phyloP scores from a whole-genome alignment of 495 filamentous ascomycete species.

The Penicillium lagena region DNA sequence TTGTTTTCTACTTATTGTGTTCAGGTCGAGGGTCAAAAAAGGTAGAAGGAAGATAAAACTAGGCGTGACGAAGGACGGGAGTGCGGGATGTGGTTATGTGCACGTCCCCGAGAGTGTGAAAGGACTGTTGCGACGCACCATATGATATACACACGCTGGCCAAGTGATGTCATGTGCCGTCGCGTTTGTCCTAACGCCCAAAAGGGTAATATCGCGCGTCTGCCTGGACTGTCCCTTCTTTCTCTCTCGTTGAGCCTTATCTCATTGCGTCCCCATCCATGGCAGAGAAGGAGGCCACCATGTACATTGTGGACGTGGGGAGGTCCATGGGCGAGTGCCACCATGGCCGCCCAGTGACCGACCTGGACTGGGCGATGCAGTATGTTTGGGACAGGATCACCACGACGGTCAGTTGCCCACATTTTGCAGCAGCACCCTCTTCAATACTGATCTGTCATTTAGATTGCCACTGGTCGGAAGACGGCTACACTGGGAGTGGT shows the following conservation, averaged over 20 bases:
- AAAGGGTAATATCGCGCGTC: constrained; percentile 43
- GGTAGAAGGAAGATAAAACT: too few relatives aligned
- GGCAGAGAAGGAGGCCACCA: constrained; percentile 90
- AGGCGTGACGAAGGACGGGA: too few relatives aligned
- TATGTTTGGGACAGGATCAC: constrained; percentile 98
- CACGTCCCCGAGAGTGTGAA: background rate
- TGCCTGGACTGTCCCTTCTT: constrained; percentile 23
- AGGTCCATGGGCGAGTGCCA: constrained; percentile 71
- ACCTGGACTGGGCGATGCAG: constrained; percentile 83
- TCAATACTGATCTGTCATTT: background rate
- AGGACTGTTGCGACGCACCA: constrained; percentile 10
- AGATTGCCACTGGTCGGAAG: constrained; percentile 77
- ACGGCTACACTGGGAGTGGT: constrained; percentile 75
- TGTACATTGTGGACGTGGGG: constrained; percentile 88
- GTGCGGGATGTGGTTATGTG: too few relatives aligned
- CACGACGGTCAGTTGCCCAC: constrained; percentile 49
- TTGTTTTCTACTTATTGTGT: too few relatives aligned
- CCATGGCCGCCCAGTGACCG: constrained; percentile 67
- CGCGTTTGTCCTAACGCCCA: constrained; percentile 26
- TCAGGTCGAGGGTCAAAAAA: too few relatives aligned
- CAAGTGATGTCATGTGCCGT: constrained; percentile 41
- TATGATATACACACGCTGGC: constrained; percentile 2
- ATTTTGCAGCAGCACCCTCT: background rate
- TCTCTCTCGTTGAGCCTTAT: constrained; percentile 1
- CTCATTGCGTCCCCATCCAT: constrained; percentile 38